Conservation (phyloP, 2,329 filamentous ascomycete species). For the Aspergillus melleus region DNA sequence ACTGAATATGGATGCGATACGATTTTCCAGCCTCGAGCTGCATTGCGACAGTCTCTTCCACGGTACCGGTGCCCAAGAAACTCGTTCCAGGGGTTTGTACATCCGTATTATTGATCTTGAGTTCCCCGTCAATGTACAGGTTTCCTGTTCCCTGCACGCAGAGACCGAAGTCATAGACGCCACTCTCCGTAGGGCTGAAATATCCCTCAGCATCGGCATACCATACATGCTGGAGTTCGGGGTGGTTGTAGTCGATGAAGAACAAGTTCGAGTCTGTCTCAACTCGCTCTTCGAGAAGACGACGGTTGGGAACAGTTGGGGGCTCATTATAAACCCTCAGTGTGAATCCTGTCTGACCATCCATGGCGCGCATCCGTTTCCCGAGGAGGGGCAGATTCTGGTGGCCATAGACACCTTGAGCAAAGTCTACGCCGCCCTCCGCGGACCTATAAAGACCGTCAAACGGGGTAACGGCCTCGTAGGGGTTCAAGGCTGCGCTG, state of each 20-base stretch:
- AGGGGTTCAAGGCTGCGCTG: constrained; percentile 56
- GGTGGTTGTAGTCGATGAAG: constrained; percentile 57
- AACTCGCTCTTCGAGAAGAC: constrained; percentile 53
- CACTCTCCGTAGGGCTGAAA: constrained; percentile 61
- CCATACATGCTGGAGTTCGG: constrained; percentile 56
- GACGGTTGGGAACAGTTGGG: constrained; percentile 48
- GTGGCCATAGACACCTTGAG: constrained; percentile 65
- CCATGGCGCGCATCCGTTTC: constrained; percentile 50
- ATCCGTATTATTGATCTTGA: constrained; percentile 66
- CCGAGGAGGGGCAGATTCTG: constrained; percentile 63
- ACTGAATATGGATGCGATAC: constrained; percentile 62
- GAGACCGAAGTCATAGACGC: constrained; percentile 63
- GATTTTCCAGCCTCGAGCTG: constrained; percentile 59
- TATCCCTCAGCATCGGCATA: constrained; percentile 63
- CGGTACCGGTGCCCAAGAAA: constrained; percentile 66
- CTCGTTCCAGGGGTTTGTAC: constrained; percentile 63
- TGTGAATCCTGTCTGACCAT: constrained; percentile 59
- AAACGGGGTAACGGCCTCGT: constrained; percentile 47
- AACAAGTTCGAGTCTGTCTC: constrained; percentile 47
- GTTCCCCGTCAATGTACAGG: constrained; percentile 61
- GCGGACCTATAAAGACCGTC: constrained; percentile 44
- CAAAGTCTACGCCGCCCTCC: constrained; percentile 47
- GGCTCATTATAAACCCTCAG: constrained; percentile 65
- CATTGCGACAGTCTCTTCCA: constrained; percentile 62
- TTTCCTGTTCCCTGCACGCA: constrained; percentile 67